A percentile compares a stretch with the other conserved stretches of the same genome.
phyloP scores from a whole-genome alignment of 805 yeast species.

The Metschnikowia shivogae region DNA sequence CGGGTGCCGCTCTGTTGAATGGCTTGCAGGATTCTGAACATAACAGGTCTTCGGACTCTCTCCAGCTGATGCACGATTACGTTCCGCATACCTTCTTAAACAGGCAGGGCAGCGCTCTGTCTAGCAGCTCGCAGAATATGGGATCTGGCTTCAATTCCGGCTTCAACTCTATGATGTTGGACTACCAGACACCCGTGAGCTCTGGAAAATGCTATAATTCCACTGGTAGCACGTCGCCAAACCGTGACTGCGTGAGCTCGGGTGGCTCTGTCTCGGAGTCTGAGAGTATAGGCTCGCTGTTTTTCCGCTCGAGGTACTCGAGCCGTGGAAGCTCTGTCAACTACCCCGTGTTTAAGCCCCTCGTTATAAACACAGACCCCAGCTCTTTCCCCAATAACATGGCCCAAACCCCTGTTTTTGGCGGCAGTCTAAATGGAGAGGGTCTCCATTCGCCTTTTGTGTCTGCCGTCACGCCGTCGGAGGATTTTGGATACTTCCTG shows the following conservation, averaged over 20 bases:
- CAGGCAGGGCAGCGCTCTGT: slow-evolving; percentile 23
- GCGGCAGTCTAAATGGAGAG: slow-evolving; percentile 8
- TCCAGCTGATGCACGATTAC: slow-evolving; percentile 42
- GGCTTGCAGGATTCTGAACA: slow-evolving; percentile 19
- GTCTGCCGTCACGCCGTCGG: slow-evolving; percentile 35
- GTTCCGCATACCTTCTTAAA: slow-evolving; percentile 40
- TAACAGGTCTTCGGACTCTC: slow-evolving; percentile 35
- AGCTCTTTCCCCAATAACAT: not conserved
- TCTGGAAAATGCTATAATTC: slow-evolving; percentile 32
- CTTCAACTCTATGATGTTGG: slow-evolving; percentile 38
- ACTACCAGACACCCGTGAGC: slow-evolving; percentile 38
- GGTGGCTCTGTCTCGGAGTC: slow-evolving; percentile 19
- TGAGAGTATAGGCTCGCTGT: slow-evolving; percentile 27
- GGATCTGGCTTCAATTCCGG: slow-evolving; percentile 8
- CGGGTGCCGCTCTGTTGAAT: slow-evolving; percentile 22
- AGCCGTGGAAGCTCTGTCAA: slow-evolving; percentile 16
- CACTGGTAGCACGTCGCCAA: slow-evolving; percentile 16
- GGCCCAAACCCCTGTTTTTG: slow-evolving; percentile 7
- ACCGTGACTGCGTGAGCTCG: slow-evolving; percentile 4
- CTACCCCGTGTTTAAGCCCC: slow-evolving; percentile 30
- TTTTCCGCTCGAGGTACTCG: slow-evolving; percentile 12
- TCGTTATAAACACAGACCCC: slow-evolving; percentile 36
- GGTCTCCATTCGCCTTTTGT: slow-evolving; percentile 40
- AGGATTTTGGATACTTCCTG: slow-evolving; percentile 31
- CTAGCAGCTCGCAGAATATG: slow-evolving; percentile 11